Percentiles rank a stretch among this genome's conserved stretches.
Evolutionary conservation across 2,329 filamentous ascomycete species (phyloP).

Genomic region (Claviceps pusilla): DNA sequence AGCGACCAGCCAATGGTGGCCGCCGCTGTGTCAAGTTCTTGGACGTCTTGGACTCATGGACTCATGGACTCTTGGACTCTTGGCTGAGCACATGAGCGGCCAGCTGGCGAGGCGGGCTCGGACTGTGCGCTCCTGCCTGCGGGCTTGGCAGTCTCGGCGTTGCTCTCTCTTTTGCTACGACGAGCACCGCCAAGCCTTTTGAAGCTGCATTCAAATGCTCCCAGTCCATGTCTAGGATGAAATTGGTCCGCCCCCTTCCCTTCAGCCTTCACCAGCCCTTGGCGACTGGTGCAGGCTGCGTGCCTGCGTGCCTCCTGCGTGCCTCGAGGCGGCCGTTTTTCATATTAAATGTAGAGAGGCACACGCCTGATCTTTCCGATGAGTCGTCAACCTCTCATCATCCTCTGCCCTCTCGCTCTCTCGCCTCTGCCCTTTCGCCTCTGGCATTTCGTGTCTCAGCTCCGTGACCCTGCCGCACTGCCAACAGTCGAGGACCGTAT

Average conservation of each 20-base stretch:
- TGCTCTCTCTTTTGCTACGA: slow-evolving; percentile 4
- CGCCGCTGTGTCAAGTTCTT: neutral
- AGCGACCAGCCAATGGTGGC: neutral
- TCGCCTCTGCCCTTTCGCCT: no score
- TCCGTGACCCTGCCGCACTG: neutral
- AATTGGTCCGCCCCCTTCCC: neutral
- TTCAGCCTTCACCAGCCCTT: neutral
- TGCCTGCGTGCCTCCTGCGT: neutral
- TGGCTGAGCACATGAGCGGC: neutral
- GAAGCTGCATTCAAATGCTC: slow-evolving; percentile 1
- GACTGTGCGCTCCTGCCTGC: slow-evolving; percentile 1
- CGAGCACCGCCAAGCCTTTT: slow-evolving; percentile 9
- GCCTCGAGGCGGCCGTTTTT: neutral
- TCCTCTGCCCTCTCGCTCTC: neutral
- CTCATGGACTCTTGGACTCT: neutral
- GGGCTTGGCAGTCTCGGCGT: slow-evolving; percentile 11
- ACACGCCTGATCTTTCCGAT: neutral
- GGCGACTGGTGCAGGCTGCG: neutral
- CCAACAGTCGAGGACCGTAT: neutral
- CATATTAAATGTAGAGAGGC: slow-evolving; percentile 1
- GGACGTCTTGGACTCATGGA: neutral
- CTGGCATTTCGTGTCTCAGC: neutral
- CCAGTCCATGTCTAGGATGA: slow-evolving; percentile 1
- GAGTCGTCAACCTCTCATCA: neutral
- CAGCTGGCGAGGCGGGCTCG: slow-evolving; percentile 1